phyloP scores from a whole-genome alignment of 2,329 filamentous ascomycete species.

The Apiospora malaysiana region DNA sequence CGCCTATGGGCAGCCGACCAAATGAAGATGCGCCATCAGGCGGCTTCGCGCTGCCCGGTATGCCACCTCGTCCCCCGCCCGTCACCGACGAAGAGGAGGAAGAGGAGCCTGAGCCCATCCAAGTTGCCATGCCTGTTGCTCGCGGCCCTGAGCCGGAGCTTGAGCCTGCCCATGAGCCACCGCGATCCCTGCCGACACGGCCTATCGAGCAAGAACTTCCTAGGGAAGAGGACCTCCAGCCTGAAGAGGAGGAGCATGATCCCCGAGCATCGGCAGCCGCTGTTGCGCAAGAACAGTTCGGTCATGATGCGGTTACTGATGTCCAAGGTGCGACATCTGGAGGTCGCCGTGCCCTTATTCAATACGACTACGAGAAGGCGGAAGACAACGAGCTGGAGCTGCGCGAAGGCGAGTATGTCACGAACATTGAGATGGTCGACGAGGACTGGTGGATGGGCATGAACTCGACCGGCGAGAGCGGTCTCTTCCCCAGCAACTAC shows the following conservation, averaged over 20 bases:
- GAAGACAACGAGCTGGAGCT: conserved; percentile 97
- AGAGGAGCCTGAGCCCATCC: conserved; percentile 66
- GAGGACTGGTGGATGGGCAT: conserved; percentile 99
- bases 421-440: conserved; percentile 95
- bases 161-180: conserved; percentile 57
- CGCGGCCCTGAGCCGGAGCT: conserved; percentile 62
- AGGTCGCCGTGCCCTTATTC: conserved; percentile 77
- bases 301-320: conserved; percentile 44
- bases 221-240: conserved; percentile 66
- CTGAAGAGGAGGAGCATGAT: conserved; percentile 68
- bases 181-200: conserved; percentile 66
- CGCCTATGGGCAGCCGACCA: conserved; percentile 64
- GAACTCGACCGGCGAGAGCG: conserved; percentile 82
- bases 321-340: conserved; percentile 41
- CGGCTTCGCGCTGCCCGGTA: conserved; percentile 79
- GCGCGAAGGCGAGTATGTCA: conserved; percentile 84
- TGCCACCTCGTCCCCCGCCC: conserved; percentile 66
- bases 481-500: conserved; percentile 97
- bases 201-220: conserved; percentile 68
- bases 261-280: conserved; percentile 64
- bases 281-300: conserved; percentile 55
- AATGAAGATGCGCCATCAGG: conserved; percentile 59
- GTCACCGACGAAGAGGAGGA: conserved; percentile 63
- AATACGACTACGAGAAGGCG: conserved; percentile 97
- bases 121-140: conserved; percentile 83